Evolutionary conservation across 164 flowering plant genomes (phyloP), one percentile per base, ranked within the genome.

Genomic region (Magnolia sinica): DNA sequence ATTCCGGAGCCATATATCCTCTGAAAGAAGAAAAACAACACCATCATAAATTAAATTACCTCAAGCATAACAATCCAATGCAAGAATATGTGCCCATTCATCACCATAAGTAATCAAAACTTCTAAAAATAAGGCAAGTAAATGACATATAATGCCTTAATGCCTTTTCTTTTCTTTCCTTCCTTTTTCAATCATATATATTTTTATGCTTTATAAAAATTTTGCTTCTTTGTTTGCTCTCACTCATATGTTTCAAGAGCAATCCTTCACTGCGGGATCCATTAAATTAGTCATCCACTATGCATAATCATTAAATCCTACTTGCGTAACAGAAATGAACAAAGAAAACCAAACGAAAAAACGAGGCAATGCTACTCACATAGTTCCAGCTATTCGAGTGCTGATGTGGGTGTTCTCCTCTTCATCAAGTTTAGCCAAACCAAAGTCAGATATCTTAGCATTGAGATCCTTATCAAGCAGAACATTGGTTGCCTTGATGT

Each of bases 401-500:
- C 90, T 91, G 81, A 92, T 91, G 71, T 91, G 95, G 16, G 95
- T 90, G 11, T 90, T 83, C 31, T 89, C 91, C 64, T 90, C 91
- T 76, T 90, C 95, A 79, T 88, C 85, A 73, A 91, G 93, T 78
- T 87, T 90, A 24, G 97, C 95, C 64, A 92, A 80, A 52, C 95
- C 97, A 83, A 92, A 92, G 81, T 92, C 97, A 13, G 97, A 91
- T 78, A 91, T 91, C 76, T 91, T 92, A 7, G 97, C 87, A 76
- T 87, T 90, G 6, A 90, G 79, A 76, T 88, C 80, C 78, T 86
- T 89, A 79, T 90, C 97, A 63, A 92, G 76, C 23, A 77, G 72
- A n/a, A 77, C 72, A 77, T 77, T 77, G 18, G 71, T 77, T 14
- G 76, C 79, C 29, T 77, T 72, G 72, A 77, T 77, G 71, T 77